Percentiles rank a stretch among this genome's conserved stretches.
These are phyloP conservation scores for Ganoderma leucocontextum DNA, from an alignment of 1,284 basidiomycete genomes.

Conservation along the genomic window DNA sequence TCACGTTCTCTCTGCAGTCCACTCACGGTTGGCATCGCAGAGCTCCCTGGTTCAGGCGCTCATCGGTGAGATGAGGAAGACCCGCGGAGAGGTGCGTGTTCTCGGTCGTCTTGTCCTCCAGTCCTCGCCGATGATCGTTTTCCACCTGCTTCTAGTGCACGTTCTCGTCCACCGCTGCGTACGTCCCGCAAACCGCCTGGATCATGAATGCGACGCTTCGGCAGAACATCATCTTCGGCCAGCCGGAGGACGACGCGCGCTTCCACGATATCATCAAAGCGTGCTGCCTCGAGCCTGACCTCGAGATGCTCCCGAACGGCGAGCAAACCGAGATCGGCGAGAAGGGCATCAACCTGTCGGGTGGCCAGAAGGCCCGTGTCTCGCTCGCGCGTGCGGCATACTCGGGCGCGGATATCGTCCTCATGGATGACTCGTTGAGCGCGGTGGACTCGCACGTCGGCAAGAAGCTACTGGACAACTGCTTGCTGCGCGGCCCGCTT, in stretches of 20 bases:
- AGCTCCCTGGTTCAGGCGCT: slow-evolving; percentile 74
- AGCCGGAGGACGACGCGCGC: slow-evolving; percentile 62
- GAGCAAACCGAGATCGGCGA: slow-evolving; percentile 87
- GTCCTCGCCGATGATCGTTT: neutral
- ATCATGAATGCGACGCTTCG: slow-evolving; percentile 79
- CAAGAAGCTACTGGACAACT: slow-evolving; percentile 67
- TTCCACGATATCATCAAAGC: slow-evolving; percentile 64
- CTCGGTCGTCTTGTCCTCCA: neutral
- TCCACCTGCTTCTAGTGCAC: slow-evolving; percentile 53
- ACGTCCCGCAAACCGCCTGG: slow-evolving; percentile 84
- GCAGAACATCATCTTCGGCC: slow-evolving; percentile 74
- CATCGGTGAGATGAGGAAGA: slow-evolving; percentile 83
- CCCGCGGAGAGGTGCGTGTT: slow-evolving; percentile 57
- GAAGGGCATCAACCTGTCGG: slow-evolving; percentile 77
- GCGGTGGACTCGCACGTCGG: slow-evolving; percentile 80
- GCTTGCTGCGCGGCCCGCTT: slow-evolving; percentile 64
- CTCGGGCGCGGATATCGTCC: slow-evolving; percentile 74
- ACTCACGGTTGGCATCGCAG: slow-evolving; percentile 39
- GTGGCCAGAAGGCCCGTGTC: slow-evolving; percentile 72
- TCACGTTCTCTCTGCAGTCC: neutral
- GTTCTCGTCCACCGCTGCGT: slow-evolving; percentile 75
- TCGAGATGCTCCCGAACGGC: slow-evolving; percentile 70
- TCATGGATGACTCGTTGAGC: slow-evolving; percentile 77
- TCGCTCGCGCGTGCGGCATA: slow-evolving; percentile 85
- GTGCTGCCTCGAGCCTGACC: slow-evolving; percentile 71